phyloP scores from a whole-genome alignment of 1,139 yeast genomes.

The Hanseniaspora sp. region DNA sequence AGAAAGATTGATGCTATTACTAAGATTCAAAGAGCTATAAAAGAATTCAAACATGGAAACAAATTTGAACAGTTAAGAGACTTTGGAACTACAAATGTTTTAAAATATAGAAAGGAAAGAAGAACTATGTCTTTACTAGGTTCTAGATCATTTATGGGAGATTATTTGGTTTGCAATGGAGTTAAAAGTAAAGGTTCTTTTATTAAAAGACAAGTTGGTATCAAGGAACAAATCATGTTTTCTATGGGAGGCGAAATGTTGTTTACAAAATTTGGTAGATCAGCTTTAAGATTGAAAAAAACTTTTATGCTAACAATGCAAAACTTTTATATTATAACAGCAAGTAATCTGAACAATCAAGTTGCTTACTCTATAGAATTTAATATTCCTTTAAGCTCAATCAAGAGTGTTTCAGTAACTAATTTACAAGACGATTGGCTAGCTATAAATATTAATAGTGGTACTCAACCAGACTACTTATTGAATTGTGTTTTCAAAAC shows the following conservation, averaged over 20 bases:
- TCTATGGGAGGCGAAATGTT: conserved; percentile 74
- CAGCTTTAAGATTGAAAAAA: conserved; percentile 68
- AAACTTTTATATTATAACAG: conserved; percentile 58
- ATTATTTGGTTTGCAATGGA: conserved; percentile 77
- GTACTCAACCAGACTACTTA: conserved; percentile 63
- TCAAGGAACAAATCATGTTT: conserved; percentile 60
- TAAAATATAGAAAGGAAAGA: conserved; percentile 76
- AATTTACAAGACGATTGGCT: conserved; percentile 87
- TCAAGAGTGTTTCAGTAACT: conserved; percentile 59
- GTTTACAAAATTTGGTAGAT: conserved; percentile 81
- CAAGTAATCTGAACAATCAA: conserved; percentile 60
- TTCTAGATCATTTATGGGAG: conserved; percentile 87
- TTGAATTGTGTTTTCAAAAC: conserved; percentile 79
- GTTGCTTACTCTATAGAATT: conserved; percentile 58
- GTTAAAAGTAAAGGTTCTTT: conserved; percentile 62
- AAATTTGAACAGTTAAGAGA: conserved; percentile 76
- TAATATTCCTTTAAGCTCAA: conserved; percentile 47
- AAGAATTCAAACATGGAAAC: conserved; percentile 69
- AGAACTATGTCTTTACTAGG: conserved; percentile 81
- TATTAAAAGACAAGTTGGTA: conserved; percentile 53
- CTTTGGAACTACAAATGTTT: conserved; percentile 51
- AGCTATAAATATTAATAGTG: conserved; percentile 53
- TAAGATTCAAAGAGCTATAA: conserved; percentile 74
- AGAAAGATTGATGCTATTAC: conserved; percentile 81
- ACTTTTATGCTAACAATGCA: conserved; percentile 57